phyloP scores from a whole-genome alignment of 257 asterid species.

The Solanum tacnaense region DNA sequence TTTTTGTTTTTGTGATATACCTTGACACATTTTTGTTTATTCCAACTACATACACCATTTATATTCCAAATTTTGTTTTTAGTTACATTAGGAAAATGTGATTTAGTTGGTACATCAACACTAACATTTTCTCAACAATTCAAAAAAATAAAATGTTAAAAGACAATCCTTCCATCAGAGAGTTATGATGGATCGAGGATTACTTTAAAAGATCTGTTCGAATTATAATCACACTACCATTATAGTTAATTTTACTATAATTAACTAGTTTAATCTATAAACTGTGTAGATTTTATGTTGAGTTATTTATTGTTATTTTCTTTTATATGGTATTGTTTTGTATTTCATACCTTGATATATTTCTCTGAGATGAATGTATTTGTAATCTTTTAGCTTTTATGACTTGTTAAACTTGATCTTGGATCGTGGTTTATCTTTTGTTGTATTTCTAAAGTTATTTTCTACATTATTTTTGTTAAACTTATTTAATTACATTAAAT shows the following conservation, averaged over 20 bases:
- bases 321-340: too few species aligned
- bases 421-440: too few species aligned
- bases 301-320: too few species aligned
- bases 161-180: background rate
- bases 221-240: background rate
- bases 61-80: background rate
- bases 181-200: background rate
- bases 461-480: too few species aligned
- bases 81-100: background rate
- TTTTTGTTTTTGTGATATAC: background rate
- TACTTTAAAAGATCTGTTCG: background rate
- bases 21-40: background rate
- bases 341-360: too few species aligned
- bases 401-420: too few species aligned
- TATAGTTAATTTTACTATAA: background rate
- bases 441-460: too few species aligned
- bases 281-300: too few species aligned
- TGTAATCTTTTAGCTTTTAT: too few species aligned
- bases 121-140: background rate
- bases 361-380: too few species aligned
- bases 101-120: background rate
- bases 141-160: background rate
- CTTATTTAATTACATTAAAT: too few species aligned
- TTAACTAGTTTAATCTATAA: background rate
- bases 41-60: background rate